Percentiles rank a stretch among this genome's conserved stretches.
Evolutionary conservation across 2,329 filamentous ascomycete species (phyloP).

Genomic region (Lasiodiplodia gonubiensis): DNA sequence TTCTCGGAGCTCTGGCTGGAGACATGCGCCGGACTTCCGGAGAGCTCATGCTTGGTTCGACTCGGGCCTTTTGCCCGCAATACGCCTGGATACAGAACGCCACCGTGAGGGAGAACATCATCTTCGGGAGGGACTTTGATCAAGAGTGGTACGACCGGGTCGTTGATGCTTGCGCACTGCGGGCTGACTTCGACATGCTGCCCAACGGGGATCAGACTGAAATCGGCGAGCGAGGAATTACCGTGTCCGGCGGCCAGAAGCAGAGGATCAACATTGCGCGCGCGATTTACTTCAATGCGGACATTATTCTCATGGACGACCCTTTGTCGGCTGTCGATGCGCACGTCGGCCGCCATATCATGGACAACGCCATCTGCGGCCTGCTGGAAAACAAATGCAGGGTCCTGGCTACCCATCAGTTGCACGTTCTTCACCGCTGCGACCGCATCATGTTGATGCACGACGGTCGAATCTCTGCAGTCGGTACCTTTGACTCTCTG

Average conservation of each 20-base stretch:
- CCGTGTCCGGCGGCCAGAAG: constrained; percentile 93
- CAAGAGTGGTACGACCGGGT: constrained; percentile 81
- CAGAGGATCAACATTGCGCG: constrained; percentile 93
- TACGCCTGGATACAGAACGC: constrained; percentile 98
- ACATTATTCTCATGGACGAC: constrained; percentile 69
- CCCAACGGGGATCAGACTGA: constrained; percentile 87
- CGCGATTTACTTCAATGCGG: constrained; percentile 69
- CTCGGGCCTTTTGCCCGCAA: constrained; percentile 89
- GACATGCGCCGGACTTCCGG: constrained; percentile 89
- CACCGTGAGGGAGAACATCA: constrained; percentile 84
- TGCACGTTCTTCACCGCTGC: constrained; percentile 88
- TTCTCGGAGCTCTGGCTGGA: constrained; percentile 86
- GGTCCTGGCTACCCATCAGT: constrained; percentile 90
- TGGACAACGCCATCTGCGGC: constrained; percentile 92
- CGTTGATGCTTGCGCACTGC: constrained; percentile 83
- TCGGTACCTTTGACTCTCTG: constrained; percentile 88
- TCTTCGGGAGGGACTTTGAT: constrained; percentile 80
- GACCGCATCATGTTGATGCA: constrained; percentile 96
- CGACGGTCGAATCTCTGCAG: constrained; percentile 77
- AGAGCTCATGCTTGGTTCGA: constrained; percentile 75
- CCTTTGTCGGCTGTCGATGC: constrained; percentile 64
- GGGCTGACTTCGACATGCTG: constrained; percentile 89
- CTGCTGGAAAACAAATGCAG: constrained; percentile 87
- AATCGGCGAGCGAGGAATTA: constrained; percentile 94
- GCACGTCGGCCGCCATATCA: constrained; percentile 73